These are phyloP conservation scores for Neurospora discreta DNA, from an alignment of 495 filamentous ascomycete genomes.

Conservation along the genomic window DNA sequence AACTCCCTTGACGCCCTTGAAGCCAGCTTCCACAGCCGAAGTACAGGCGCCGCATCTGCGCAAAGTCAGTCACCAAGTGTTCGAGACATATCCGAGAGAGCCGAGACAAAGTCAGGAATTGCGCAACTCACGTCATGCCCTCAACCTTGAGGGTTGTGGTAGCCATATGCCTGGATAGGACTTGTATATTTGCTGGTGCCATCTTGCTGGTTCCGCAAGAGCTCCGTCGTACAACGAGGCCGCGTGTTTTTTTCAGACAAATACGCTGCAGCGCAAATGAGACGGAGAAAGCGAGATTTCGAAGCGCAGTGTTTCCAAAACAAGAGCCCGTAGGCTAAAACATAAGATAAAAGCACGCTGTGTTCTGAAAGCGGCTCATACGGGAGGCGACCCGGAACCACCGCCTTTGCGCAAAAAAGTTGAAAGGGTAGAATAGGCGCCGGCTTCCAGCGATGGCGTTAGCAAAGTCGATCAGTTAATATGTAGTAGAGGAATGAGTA, in stretches of 20 bases:
- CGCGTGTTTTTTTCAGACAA: background rate
- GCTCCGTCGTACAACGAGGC: background rate
- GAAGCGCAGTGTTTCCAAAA: background rate
- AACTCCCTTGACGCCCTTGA: slow-evolving; percentile 68
- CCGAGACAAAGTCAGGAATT: background rate
- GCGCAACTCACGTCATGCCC: slow-evolving; percentile 64
- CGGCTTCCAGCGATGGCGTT: slow-evolving; percentile 15
- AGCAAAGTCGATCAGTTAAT: background rate
- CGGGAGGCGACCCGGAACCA: background rate
- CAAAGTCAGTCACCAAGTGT: background rate
- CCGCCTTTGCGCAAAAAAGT: background rate
- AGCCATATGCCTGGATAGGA: slow-evolving; percentile 56
- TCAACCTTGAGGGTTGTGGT: slow-evolving; percentile 84
- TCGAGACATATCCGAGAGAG: background rate
- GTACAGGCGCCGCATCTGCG: slow-evolving; percentile 66
- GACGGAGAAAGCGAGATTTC: background rate
- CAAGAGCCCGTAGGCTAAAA: background rate
- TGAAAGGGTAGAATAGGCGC: slow-evolving; percentile 1
- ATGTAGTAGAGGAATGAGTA: background rate
- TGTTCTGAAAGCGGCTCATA: background rate
- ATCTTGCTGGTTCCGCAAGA: slow-evolving; percentile 18
- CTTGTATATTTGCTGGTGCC: slow-evolving; percentile 36
- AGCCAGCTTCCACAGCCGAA: slow-evolving; percentile 72
- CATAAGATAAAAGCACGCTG: background rate
- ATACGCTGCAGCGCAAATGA: background rate